Conservation (phyloP, 306 rosid species). For the Styphnolobium japonicum region DNA sequence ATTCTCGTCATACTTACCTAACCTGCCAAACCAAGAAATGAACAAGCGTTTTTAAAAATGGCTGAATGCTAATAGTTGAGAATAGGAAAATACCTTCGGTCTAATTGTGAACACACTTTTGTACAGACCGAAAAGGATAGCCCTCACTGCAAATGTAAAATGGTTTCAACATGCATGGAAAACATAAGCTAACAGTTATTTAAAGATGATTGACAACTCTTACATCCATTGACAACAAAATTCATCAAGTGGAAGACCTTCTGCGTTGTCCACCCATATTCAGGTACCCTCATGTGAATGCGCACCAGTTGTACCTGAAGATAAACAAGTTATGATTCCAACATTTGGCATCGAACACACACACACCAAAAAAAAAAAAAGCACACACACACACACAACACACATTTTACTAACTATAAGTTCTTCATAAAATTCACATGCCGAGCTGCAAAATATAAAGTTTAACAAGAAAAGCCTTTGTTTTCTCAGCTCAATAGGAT, state of each 20-base stretch:
- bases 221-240: slow-evolving; percentile 69
- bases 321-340: neutral
- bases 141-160: slow-evolving; percentile 56
- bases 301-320: slow-evolving; percentile 63
- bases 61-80: neutral
- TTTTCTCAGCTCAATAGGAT: neutral
- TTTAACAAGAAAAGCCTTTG: neutral
- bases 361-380: no score
- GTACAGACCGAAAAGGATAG: slow-evolving; percentile 63
- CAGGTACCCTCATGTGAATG: slow-evolving; percentile 71
- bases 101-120: slow-evolving; percentile 48
- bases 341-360: neutral
- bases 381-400: neutral
- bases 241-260: slow-evolving; percentile 84
- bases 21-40: neutral
- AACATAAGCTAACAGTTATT: neutral
- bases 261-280: slow-evolving; percentile 83
- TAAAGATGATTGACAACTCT: slow-evolving; percentile 13
- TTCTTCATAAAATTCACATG: slow-evolving; percentile 2
- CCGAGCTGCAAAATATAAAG: neutral
- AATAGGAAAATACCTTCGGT: slow-evolving; percentile 48
- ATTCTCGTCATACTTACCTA: neutral
- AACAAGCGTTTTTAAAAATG: neutral
- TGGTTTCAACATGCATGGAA: neutral
- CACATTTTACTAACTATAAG: neutral